phyloP scores from a whole-genome alignment of 2,329 filamentous ascomycete species.

The Trichoderma atrobrunneum region DNA sequence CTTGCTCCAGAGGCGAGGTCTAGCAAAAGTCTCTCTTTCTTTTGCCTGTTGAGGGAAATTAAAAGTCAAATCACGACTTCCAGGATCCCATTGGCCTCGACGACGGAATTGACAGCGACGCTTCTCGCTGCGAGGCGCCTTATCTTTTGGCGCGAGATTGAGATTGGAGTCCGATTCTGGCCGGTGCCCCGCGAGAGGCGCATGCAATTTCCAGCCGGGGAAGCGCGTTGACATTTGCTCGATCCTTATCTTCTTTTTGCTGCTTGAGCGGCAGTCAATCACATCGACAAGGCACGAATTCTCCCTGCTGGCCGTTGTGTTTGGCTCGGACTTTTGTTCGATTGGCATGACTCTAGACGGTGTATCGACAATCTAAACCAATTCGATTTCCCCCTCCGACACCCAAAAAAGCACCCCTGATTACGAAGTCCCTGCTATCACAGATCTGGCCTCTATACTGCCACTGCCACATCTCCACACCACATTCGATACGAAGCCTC shows the following conservation, averaged over 20 bases:
- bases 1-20: constrained; percentile 4
- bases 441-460: constrained; percentile 11
- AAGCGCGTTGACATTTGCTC: background rate
- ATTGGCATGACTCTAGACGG: background rate
- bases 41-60: background rate
- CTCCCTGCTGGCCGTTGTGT: background rate
- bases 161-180: constrained; percentile 12
- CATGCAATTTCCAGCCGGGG: background rate
- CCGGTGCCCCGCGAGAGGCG: constrained; percentile 14
- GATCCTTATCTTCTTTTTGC: background rate
- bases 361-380: background rate
- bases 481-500: background rate
- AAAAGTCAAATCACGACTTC: background rate
- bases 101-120: constrained; percentile 1
- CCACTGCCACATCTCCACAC: constrained; percentile 1
- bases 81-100: background rate
- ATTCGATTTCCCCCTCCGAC: constrained; percentile 3
- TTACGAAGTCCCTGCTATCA: constrained; percentile 11
- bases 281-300: background rate
- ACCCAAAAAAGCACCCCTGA: constrained; percentile 12
- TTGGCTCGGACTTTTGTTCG: background rate
- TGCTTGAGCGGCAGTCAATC: background rate
- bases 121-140: constrained; percentile 10
- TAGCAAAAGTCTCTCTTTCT: constrained; percentile 1
- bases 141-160: constrained; percentile 6